Percentiles rank a stretch among this genome's conserved stretches.
Conservation (phyloP, 1,139 yeast species). For the Candida tetrigidarum region DNA sequence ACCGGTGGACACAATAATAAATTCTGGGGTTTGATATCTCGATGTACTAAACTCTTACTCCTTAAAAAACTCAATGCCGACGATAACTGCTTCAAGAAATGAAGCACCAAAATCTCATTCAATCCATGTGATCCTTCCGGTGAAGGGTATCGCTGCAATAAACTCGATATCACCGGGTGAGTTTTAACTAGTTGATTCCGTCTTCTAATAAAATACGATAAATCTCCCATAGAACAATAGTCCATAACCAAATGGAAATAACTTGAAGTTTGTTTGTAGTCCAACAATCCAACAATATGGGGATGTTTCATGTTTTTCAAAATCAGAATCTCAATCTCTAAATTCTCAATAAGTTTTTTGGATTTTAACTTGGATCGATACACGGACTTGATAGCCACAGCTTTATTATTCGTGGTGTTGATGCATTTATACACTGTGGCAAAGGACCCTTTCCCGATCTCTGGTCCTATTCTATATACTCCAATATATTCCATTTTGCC, state of each 20-base stretch:
- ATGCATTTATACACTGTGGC: constrained; percentile 54
- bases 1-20: constrained; percentile 77
- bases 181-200: constrained; percentile 72
- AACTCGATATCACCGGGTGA: constrained; percentile 78
- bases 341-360: constrained; percentile 83
- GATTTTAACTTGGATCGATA: constrained; percentile 80
- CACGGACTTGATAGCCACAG: constrained; percentile 90
- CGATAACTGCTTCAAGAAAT: constrained; percentile 84
- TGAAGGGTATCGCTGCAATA: constrained; percentile 83
- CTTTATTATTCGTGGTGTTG: constrained; percentile 47
- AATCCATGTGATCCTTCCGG: constrained; percentile 79
- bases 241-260: constrained; percentile 97
- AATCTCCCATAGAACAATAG: constrained; percentile 93
- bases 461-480: constrained; percentile 45
- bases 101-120: constrained; percentile 76
- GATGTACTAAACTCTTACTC: constrained; percentile 81
- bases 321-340: constrained; percentile 89
- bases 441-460: constrained; percentile 55
- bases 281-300: constrained; percentile 85
- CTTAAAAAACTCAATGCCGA: constrained; percentile 84
- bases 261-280: constrained; percentile 75
- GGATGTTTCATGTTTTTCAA: constrained; percentile 88
- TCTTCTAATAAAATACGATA: constrained; percentile 82
- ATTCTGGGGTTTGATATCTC: constrained; percentile 96
- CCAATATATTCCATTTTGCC: constrained; percentile 23